These are phyloP conservation scores for Hyaloscypha variabilis DNA, from an alignment of 495 filamentous ascomycete species.

Conservation along the genomic window DNA sequence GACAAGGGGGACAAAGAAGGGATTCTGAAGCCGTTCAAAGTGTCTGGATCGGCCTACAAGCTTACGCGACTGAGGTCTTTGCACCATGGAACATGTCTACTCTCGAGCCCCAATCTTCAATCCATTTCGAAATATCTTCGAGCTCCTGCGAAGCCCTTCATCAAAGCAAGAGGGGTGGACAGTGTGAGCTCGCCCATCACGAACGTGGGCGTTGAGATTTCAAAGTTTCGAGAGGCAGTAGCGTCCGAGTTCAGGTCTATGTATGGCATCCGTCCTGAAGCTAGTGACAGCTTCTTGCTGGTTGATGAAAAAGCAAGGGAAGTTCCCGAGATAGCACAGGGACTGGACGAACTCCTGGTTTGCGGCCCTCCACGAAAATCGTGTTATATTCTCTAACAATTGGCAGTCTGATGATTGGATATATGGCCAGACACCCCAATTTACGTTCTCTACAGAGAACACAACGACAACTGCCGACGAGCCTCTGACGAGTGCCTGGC, in stretches of 20 bases:
- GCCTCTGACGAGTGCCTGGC: background rate
- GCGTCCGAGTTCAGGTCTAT: slow-evolving; percentile 53
- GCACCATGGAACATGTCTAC: slow-evolving; percentile 90
- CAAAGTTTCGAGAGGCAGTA: slow-evolving; percentile 54
- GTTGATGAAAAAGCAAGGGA: slow-evolving; percentile 42
- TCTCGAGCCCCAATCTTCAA: slow-evolving; percentile 70
- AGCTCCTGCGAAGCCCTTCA: slow-evolving; percentile 72
- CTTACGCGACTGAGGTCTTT: slow-evolving; percentile 75
- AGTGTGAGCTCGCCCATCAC: slow-evolving; percentile 84
- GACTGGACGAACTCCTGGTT: slow-evolving; percentile 65
- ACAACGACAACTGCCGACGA: background rate
- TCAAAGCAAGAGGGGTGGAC: slow-evolving; percentile 85
- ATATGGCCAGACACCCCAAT: slow-evolving; percentile 82
- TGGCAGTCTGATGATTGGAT: slow-evolving; percentile 72
- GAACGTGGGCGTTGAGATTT: slow-evolving; percentile 62
- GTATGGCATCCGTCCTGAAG: slow-evolving; percentile 40
- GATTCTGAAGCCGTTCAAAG: slow-evolving; percentile 58
- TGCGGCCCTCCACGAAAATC: slow-evolving; percentile 20
- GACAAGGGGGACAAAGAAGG: slow-evolving; percentile 40
- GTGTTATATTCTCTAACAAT: slow-evolving; percentile 12
- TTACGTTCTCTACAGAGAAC: slow-evolving; percentile 61
- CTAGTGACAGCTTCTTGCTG: background rate
- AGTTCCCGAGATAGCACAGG: slow-evolving; percentile 45
- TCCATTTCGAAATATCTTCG: slow-evolving; percentile 66
- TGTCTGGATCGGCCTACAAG: slow-evolving; percentile 94